Base-by-base conservation (phyloP, 1,284 basidiomycete genomes). In the Moesziomyces parantarcticus region DNA sequence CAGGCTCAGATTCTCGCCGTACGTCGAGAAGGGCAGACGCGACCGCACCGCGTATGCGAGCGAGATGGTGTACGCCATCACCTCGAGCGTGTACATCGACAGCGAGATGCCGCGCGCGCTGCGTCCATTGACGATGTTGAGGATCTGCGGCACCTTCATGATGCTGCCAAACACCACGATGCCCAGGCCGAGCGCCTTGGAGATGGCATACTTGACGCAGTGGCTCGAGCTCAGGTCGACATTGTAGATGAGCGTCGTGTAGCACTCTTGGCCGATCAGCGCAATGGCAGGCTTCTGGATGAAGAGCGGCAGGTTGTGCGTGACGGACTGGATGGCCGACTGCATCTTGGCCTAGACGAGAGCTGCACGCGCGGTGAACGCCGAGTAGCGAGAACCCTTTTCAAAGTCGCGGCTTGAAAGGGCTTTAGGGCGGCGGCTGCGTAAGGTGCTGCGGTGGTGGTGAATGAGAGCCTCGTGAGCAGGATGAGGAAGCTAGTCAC, bases 91-190 rank as follows among this genome's bases (percentile, higher is more conserved):
- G 61, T 85, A 80, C 83, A 81, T 85, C 63, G 69, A 81, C 49
- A 73, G 91, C 85, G 85, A 93, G 42, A 98, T 88, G 4, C 94
- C 94, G 39, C 90, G 87, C 0, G 94, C 93, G 8, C 92, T 94
- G 18, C 87, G 86, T 5, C 90, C 79, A 18, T 78, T 76, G 8
- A 87, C 75, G 57, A 88, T 87, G 81, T 87, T 88, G 78, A 87
- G 76, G 56, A 88, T 88, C 83, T 98, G 96, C 4, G 96, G 96
- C 14, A 98, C 88, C 85, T 98, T 98, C 90, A 98, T 92, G 67
- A 98, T 93, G 25, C 91, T 91, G 2, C 95, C 94, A 51, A 94
- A 96, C 1, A 93, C 86, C 42, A 98, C 94, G 68, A 99, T 95
- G 0, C 92, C 95, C 26, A 98, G 86, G 0, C 96, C 96, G 9